Evolutionary conservation across 768 basidiomycete species (phyloP), one percentile per base, ranked within the genome.

Genomic region (Xerocomus spinulosus): DNA sequence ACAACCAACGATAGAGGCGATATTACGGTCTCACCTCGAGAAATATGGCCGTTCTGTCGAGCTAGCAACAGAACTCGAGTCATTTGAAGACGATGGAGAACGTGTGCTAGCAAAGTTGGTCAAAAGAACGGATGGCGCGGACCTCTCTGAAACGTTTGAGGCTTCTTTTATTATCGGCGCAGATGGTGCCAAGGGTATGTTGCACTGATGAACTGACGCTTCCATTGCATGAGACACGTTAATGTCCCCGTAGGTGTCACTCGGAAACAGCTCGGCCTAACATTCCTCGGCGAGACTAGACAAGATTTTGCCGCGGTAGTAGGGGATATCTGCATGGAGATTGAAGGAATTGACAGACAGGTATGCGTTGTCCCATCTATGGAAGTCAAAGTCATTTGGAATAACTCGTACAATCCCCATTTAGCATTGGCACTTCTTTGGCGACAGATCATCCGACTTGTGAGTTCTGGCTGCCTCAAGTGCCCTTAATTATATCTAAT

Each of bases 21-120:
- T 60, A 25, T 17, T 56, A 3, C 41, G 57, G 29, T 42, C 41
- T 24, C 58, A 55, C 36, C 48, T 64, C 17, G 54, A 55, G 25
- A 57, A 56, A 9, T 48, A 56, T 7, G 54, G 51, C 0, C 68
- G 66, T 42, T 34, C 33, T 13, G 66, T 78, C 13, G 76, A 81
- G 50, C 45, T 71, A n/a, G 71, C 70, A 14, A 74, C 73, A 2
- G 74, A 75, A 46, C 68, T 80, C 8, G 33, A 57, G n/a, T 71
- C 72, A 0, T 72, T 80, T 36, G 60, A 68, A 42, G 72, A 78
- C 46, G 51, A 54, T 9, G 59, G 62, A 2, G 64, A 68, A 26
- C 50, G 51, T 25, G 72, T 79, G 7, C 51, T 61, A 10, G 76
- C 70, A 7, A 64, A 65, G 12, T 48, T 78, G 5, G 29, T 67